Base-by-base conservation (phyloP, 2,329 filamentous ascomycete genomes). In the Lasiodiplodia theobromae region DNA sequence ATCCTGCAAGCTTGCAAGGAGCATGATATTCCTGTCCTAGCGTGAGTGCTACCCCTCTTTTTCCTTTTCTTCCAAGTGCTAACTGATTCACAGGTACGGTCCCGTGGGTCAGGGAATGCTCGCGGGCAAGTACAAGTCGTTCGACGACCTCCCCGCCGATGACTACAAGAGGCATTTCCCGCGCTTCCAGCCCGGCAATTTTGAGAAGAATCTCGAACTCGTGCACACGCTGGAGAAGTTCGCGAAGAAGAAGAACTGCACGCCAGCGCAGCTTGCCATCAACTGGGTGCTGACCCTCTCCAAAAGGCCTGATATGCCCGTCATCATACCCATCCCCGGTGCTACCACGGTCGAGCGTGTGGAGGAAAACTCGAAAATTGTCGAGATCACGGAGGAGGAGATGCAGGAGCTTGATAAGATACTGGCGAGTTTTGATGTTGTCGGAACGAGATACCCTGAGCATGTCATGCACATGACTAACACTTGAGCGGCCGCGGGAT, bases 241-340 rank as follows among this genome's bases (percentile, higher is more conserved):
- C 34, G 90, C 91, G 0, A 76, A 80, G 72, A 81, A 82, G 72
- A 92, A 91, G 70, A 79, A 77, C 0, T 86, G 84, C 75, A 91
- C 87, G 0, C 75, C 86, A 3, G 84, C 85, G 1, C 91, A 93
- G 79, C 81, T 93, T 31, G 90, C 90, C n/a, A 81, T 93, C 66
- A 85, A 83, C 65, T 94, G 91, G 90, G 78, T 88, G 3, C 72
- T 83, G 52, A 78, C 83, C 1, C 78, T 88, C 51, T 85, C 82
- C 49, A 80, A 78, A 60, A 81, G 80, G 38, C 82, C 85, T 4
- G 87, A 85, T 49, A 84, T 86, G 83, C 86, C 86, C 28, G 78
- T 75, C 44, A 86, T 91, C 70, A 86, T 92, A 60, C 89, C 89
- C 4, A 91, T 92, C 70, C 90, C 90, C 0, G 89, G 90, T 2